Conservation (phyloP, 2,329 filamentous ascomycete species). For the Ceratocystis destructans region DNA sequence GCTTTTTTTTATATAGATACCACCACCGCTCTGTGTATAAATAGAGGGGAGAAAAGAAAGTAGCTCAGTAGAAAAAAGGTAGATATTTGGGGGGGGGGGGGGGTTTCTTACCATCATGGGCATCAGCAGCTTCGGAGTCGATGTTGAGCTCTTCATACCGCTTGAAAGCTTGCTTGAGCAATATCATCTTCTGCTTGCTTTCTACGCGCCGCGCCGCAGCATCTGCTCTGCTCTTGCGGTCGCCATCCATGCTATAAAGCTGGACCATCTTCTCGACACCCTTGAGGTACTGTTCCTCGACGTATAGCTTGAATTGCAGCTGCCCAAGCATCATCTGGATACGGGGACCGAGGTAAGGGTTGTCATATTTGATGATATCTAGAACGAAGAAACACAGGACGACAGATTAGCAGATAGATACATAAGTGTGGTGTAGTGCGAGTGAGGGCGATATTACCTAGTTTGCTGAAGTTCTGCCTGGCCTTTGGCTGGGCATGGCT, state of each 20-base stretch:
- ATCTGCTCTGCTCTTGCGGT: conserved; percentile 87
- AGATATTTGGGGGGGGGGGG: background rate
- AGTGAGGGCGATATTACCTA: conserved; percentile 50
- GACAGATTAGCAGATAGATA: background rate
- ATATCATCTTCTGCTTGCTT: conserved; percentile 94
- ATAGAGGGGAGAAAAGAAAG: background rate
- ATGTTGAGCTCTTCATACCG: conserved; percentile 96
- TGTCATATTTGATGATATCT: conserved; percentile 99
- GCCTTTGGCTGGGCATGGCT: conserved; percentile 50
- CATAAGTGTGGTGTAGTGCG: background rate
- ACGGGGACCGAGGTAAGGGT: conserved; percentile 82
- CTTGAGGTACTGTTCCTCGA: conserved; percentile 97
- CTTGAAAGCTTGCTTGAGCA: conserved; percentile 89
- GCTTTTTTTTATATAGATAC: too few relatives aligned
- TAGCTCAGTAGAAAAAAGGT: conserved; percentile 11
- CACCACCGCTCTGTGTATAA: background rate
- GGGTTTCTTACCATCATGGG: conserved; percentile 55
- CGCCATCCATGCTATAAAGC: conserved; percentile 91
- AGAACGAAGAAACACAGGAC: background rate
- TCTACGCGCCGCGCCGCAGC: conserved; percentile 81
- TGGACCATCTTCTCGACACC: conserved; percentile 99
- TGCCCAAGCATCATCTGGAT: conserved; percentile 99
- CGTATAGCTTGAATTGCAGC: conserved; percentile 95
- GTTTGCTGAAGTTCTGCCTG: conserved; percentile 85
- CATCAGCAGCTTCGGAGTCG: conserved; percentile 69